Evolutionary conservation across 2,329 filamentous ascomycete species (phyloP).

Genomic region (Fusarium sp.): DNA sequence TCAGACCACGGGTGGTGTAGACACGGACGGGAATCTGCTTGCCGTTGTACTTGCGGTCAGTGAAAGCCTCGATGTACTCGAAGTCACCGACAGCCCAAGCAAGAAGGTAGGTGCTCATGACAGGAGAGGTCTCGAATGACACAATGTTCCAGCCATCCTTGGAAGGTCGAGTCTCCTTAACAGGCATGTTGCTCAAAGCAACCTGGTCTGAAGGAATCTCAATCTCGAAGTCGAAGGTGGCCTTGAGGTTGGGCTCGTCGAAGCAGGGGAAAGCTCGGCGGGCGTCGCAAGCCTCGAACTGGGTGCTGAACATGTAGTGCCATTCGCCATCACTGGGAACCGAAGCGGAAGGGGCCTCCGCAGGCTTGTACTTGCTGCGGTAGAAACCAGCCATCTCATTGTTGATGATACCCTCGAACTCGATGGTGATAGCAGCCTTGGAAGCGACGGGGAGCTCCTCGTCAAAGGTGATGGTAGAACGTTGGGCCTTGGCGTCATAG

Average conservation of each 20-base stretch:
- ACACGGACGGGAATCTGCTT: conserved; percentile 92
- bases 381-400: conserved; percentile 95
- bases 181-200: conserved; percentile 95
- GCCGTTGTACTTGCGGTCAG: conserved; percentile 89
- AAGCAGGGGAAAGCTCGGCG: conserved; percentile 97
- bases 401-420: conserved; percentile 86
- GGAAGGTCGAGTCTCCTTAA: conserved; percentile 72
- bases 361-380: conserved; percentile 91
- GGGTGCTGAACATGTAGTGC: conserved; percentile 88
- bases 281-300: conserved; percentile 97
- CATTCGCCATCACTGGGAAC: conserved; percentile 78
- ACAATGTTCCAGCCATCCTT: conserved; percentile 77
- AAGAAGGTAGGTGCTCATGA: conserved; percentile 92
- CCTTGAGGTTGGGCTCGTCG: conserved; percentile 96
- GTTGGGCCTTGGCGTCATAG: conserved; percentile 87
- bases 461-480: conserved; percentile 81
- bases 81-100: conserved; percentile 98
- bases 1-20: conserved; percentile 94
- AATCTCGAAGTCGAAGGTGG: conserved; percentile 92
- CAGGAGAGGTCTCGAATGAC: conserved; percentile 82
- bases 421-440: conserved; percentile 74
- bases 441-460: conserved; percentile 75
- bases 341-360: conserved; percentile 75
- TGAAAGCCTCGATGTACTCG: conserved; percentile 93
- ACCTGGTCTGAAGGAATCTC: conserved; percentile 90